Evolutionary conservation across 2,329 filamentous ascomycete species (phyloP).

Genomic region (Colletotrichum sp.): DNA sequence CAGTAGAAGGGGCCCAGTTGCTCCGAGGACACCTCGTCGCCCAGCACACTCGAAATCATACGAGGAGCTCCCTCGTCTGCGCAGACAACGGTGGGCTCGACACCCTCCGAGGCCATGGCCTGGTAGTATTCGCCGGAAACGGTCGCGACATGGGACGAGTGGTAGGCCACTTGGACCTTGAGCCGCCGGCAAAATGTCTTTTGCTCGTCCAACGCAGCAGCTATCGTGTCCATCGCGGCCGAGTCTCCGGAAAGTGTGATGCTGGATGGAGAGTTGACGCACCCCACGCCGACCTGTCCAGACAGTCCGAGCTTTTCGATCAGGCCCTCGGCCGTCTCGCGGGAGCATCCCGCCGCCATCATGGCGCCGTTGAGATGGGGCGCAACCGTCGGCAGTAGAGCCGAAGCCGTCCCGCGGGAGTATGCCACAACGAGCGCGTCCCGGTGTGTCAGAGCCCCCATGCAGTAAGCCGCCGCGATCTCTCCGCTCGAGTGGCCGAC

Average conservation of each 20-base stretch:
- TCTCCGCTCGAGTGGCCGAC: conserved; percentile 44
- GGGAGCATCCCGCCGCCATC: conserved; percentile 1
- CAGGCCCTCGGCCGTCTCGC: background rate
- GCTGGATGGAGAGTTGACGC: conserved; percentile 28
- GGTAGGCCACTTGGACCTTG: conserved; percentile 24
- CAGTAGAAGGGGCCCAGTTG: conserved; percentile 9
- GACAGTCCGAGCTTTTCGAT: background rate
- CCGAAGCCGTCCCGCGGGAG: background rate
- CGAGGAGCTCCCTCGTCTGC: background rate
- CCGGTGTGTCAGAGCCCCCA: background rate
- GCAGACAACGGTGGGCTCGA: background rate
- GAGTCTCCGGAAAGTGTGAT: conserved; percentile 24
- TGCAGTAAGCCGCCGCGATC: conserved; percentile 41
- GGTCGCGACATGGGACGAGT: conserved; percentile 24
- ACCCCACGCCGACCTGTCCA: conserved; percentile 10
- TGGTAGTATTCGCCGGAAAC: background rate
- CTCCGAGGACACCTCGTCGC: background rate
- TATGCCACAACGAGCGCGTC: background rate
- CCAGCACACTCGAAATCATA: background rate
- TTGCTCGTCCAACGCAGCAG: conserved; percentile 36
- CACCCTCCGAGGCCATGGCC: background rate
- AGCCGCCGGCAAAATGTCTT: conserved; percentile 36
- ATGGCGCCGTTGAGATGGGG: background rate
- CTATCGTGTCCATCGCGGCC: conserved; percentile 21
- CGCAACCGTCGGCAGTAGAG: background rate